Percentiles rank a stretch among this genome's conserved stretches.
These are phyloP conservation scores for Niebla homalea DNA, from an alignment of 495 filamentous ascomycete species.

Conservation along the genomic window DNA sequence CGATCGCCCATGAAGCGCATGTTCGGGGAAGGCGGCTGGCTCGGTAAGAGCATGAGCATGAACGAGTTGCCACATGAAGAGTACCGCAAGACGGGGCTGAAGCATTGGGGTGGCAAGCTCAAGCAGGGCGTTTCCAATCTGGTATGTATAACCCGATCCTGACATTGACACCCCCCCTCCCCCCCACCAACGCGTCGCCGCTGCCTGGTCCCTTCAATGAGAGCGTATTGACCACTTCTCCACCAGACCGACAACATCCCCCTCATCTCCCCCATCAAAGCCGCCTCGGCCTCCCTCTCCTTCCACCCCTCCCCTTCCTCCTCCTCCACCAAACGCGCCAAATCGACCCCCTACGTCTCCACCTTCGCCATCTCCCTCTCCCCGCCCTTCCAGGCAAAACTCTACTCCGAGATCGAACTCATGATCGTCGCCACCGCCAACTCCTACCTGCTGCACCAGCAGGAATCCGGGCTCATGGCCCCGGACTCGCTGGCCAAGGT, in stretches of 20 bases:
- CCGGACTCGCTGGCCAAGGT: conserved; percentile 34
- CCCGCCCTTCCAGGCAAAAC: conserved; percentile 31
- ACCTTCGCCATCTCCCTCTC: conserved; percentile 32
- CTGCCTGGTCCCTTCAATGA: too few relatives aligned
- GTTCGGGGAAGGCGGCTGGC: conserved; percentile 40
- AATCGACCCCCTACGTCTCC: conserved; percentile 1
- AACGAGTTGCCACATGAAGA: conserved; percentile 17
- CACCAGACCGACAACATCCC: not conserved
- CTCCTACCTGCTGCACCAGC: conserved; percentile 31
- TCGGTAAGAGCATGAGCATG: conserved; percentile 27
- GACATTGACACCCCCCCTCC: conserved; percentile 33
- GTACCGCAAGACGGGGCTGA: conserved; percentile 26
- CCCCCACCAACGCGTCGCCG: conserved; percentile 11
- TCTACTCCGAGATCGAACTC: conserved; percentile 42
- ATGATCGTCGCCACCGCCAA: conserved; percentile 42
- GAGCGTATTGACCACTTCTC: too few relatives aligned
- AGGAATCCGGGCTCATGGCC: conserved; percentile 33
- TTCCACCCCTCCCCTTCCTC: conserved; percentile 8
- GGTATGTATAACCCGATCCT: conserved; percentile 20
- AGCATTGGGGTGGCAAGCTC: conserved; percentile 30
- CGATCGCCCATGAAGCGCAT: conserved; percentile 38
- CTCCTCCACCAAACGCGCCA: conserved; percentile 1
- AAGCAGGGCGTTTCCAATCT: conserved; percentile 34
- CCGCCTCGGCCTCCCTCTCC: too few relatives aligned
- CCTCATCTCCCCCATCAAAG: conserved; percentile 2